These are phyloP conservation scores for Pythium phragmiticola DNA, from an alignment of 352 stramenopile genomes.

Conservation along the genomic window DNA sequence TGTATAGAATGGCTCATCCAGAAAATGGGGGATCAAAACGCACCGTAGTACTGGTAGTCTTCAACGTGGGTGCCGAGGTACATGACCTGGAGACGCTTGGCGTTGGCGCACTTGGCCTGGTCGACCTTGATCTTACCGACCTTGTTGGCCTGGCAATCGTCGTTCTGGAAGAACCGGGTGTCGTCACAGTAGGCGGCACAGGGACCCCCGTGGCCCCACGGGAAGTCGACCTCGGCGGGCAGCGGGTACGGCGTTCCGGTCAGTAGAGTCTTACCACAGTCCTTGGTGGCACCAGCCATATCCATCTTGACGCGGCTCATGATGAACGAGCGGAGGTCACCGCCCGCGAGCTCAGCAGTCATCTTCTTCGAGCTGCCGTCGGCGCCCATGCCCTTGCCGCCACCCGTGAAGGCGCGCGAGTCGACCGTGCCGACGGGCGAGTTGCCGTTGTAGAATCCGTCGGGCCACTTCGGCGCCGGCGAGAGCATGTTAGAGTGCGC, in stretches of 20 bases:
- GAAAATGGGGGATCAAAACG: neutral
- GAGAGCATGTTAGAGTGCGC: constrained; percentile 27
- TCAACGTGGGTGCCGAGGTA: constrained; percentile 24
- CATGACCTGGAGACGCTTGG: constrained; percentile 28
- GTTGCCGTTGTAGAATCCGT: constrained; percentile 23
- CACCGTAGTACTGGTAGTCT: constrained; percentile 24
- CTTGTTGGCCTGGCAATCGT: constrained; percentile 25
- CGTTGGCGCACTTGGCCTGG: constrained; percentile 18
- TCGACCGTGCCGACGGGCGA: constrained; percentile 24
- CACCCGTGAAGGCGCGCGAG: constrained; percentile 15
- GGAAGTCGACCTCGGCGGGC: constrained; percentile 28
- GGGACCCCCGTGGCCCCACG: constrained; percentile 23
- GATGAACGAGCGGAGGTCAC: constrained; percentile 17
- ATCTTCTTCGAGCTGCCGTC: constrained; percentile 17
- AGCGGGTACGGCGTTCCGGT: constrained; percentile 14
- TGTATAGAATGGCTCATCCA: no score
- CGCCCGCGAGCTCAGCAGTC: constrained; percentile 8
- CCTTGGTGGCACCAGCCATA: constrained; percentile 15
- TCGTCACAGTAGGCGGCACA: constrained; percentile 30
- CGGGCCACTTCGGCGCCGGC: constrained; percentile 11
- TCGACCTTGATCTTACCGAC: constrained; percentile 29
- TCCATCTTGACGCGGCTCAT: constrained; percentile 12
- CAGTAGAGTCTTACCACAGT: constrained; percentile 25
- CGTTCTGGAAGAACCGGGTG: constrained; percentile 21
- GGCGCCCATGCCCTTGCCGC: constrained; percentile 1